These are phyloP conservation scores for Limnanthes douglasii DNA, from an alignment of 345 rosid species.

Conservation along the genomic window DNA sequence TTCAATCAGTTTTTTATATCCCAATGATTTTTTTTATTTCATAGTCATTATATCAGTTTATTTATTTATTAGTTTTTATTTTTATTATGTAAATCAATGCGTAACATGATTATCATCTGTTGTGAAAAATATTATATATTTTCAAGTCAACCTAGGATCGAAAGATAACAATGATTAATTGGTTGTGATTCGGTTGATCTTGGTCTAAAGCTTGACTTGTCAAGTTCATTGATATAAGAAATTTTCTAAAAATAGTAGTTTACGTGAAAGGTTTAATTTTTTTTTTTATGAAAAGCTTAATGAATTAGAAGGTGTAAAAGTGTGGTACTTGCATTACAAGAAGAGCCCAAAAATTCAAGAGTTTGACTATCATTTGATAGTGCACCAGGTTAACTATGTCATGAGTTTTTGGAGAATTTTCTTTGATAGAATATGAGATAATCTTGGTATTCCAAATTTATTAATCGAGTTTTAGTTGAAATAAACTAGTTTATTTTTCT, in stretches of 20 bases:
- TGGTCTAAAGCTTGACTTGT: conserved; percentile 95
- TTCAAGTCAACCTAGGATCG: conserved; percentile 90
- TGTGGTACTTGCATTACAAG: conserved; percentile 92
- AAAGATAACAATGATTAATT: conserved; percentile 60
- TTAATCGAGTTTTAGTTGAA: conserved; percentile 70
- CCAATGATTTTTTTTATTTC: too few species aligned
- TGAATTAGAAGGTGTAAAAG: conserved; percentile 94
- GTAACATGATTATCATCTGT: too few species aligned
- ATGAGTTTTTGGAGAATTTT: conserved; percentile 96
- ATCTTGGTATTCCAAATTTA: conserved; percentile 85
- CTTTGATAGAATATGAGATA: conserved; percentile 95
- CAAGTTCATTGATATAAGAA: conserved; percentile 29
- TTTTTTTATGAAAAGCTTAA: conserved; percentile 71
- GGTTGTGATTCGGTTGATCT: conserved; percentile 83
- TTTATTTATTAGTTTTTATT: too few species aligned
- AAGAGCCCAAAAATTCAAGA: conserved; percentile 94
- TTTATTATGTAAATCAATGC: too few species aligned
- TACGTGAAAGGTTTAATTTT: conserved; percentile 1
- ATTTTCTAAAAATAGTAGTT: not conserved
- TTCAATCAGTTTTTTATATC: too few species aligned
- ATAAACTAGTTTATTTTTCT: conserved; percentile 88
- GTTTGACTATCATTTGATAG: conserved; percentile 99
- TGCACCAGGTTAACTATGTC: conserved; percentile 99
- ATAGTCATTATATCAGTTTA: too few species aligned
- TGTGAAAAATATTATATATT: conserved; percentile 93